Base-by-base conservation (phyloP, 139 green algal species). In the Eudorina sp. region DNA sequence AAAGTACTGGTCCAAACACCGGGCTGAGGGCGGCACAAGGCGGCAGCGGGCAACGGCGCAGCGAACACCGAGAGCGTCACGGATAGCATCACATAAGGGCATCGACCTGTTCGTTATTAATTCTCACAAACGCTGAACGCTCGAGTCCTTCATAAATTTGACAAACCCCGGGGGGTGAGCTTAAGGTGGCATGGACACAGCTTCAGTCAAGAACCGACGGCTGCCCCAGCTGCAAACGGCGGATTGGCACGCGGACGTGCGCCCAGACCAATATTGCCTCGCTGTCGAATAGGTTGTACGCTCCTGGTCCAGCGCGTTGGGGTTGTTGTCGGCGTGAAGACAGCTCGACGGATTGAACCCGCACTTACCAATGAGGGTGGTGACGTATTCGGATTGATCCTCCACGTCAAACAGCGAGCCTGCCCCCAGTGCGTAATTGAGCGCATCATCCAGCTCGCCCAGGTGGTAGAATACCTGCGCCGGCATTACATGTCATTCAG, bases 391-490 rank as follows among this genome's bases (percentile, higher is more conserved):
- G 21, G 91, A 97, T 58, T 92, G 81, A 51, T 98, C 96, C 51
- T 92, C 94, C 34, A 99, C 94, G 84, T 99, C 95, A 88, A 99
- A 99, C n/a, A 98, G 93, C 14, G 38, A 43, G 31, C 97, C 98
- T 18, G 98, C 97, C 19, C 96, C 95, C 27, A 99, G 94, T 0
- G 98, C 98, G 88, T 99, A 99, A 4, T 90, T 96, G 8, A 99
- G 92, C 4, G 98, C 97, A 79, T 99, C 98, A 73, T 99, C 94
- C 21, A 99, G 93, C 91, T 99, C 98, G 9, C 97, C 97, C 25
- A 99, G 94, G 89, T 99, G 96, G 90, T 99, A 99, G 81, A 99
- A 99, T 19, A 99, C 98, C 97, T 99, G 96, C 46, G 4, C 11
- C 13, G 48, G 48, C 48, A 74, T 9, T 43, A 11, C 13, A 41